Evolutionary conservation across 176 grass and related monocot species (phyloP), one percentile per base, ranked within the genome.

Genomic region (Aegilops tauschii): DNA sequence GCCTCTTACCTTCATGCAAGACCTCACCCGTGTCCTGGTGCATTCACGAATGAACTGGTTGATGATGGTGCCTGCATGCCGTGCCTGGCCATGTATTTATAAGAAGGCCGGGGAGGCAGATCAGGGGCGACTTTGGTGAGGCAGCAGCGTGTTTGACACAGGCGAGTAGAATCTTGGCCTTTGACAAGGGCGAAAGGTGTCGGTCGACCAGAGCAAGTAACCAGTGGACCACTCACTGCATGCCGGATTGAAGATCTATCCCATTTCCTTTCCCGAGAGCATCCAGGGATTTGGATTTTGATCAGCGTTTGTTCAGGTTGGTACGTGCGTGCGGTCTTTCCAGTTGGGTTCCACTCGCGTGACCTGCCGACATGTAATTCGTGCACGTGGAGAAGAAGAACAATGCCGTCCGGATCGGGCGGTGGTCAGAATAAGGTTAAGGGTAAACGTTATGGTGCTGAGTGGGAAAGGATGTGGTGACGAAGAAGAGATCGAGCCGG

Each of bases 221-320:
- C 16, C 50, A 54, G 0, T 5, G 13, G 16, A 6, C 16, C 50
- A 54, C 16, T 2, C 47, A 54, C 16, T 54, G 50, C 16, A 16
- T 18, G 17, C 52, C 2, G 52, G 17, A 58, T 20, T 58, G 5
- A 20, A 56, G 52, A 79, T 83, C 44, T 73, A n/a, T 25, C 12
- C 21, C 20, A 36, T 82, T 71, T 56, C n/a, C 73, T 79, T 79
- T 86, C 21, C 40, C 37, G 83, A 90, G 84, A 39, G 72, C 72
- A 86, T 83, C 79, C 84, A n/a, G 88, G 65, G 84, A 90, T 90
- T 86, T 83, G 73, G 32, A 56, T 39, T 5, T 31, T 82, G n/a
- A 13, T 32, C 4, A 25, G 36, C 42, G 42, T 12, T 82, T 77
- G 13, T 40, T 25, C 70, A 52, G 52, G 30, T 72, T 1, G 52